phyloP scores from a whole-genome alignment of 2,329 filamentous ascomycete species.

The Ascochyta rabiei region DNA sequence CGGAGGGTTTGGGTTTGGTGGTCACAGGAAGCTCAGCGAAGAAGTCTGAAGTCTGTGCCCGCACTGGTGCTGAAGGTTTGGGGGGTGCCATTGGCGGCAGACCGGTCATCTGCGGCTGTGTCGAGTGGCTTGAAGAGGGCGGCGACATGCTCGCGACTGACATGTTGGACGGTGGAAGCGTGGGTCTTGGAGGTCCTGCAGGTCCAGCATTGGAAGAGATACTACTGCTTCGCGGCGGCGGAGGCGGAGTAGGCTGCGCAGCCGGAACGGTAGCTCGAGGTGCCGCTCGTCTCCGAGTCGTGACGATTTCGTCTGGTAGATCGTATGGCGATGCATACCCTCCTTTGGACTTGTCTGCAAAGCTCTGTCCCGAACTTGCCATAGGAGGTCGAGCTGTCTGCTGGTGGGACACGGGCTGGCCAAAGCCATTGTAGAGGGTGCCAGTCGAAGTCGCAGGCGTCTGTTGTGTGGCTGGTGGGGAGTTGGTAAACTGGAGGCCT shows the following conservation, averaged over 20 bases:
- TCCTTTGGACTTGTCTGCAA: slow-evolving; percentile 86
- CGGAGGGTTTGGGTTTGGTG: slow-evolving; percentile 49
- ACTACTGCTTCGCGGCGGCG: slow-evolving; percentile 68
- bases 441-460: slow-evolving; percentile 24
- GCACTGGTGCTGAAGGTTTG: slow-evolving; percentile 37
- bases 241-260: slow-evolving; percentile 55
- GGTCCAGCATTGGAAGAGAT: slow-evolving; percentile 45
- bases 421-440: slow-evolving; percentile 39
- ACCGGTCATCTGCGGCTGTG: slow-evolving; percentile 38
- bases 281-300: slow-evolving; percentile 64
- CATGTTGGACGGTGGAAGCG: slow-evolving; percentile 39
- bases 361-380: slow-evolving; percentile 70
- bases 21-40: slow-evolving; percentile 57
- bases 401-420: slow-evolving; percentile 34
- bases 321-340: slow-evolving; percentile 96
- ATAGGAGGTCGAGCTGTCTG: slow-evolving; percentile 56
- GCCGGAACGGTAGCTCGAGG: slow-evolving; percentile 37
- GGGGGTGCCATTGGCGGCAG: slow-evolving; percentile 29
- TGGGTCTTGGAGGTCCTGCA: slow-evolving; percentile 26
- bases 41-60: slow-evolving; percentile 49
- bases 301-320: slow-evolving; percentile 85
- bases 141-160: slow-evolving; percentile 48
- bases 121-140: slow-evolving; percentile 49
- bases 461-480: slow-evolving; percentile 43
- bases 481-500: slow-evolving; percentile 56